phyloP scores from a whole-genome alignment of 768 basidiomycete genomes.

The Rubroboletus pulcherrimus region DNA sequence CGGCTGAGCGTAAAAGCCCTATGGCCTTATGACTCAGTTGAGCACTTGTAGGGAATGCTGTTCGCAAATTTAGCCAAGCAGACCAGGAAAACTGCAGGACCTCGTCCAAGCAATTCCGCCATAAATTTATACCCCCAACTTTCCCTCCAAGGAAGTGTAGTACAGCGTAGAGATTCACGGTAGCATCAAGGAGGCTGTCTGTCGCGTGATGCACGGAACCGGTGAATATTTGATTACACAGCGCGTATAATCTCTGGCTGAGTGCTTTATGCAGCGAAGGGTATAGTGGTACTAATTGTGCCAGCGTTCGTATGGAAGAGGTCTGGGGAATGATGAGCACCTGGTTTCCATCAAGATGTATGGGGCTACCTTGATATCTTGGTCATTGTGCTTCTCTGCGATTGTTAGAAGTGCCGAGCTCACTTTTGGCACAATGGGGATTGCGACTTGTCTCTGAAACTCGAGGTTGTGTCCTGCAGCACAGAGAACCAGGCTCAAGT shows the following conservation, averaged over 20 bases:
- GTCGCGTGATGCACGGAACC: conserved; percentile 47
- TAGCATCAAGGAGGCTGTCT: conserved; percentile 38
- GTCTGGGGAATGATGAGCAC: conserved; percentile 34
- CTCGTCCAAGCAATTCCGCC: conserved; percentile 75
- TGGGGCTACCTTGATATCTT: conserved; percentile 50
- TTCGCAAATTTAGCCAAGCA: conserved; percentile 54
- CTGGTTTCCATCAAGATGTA: neutral
- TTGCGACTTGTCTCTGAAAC: conserved; percentile 75
- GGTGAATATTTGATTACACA: conserved; percentile 55
- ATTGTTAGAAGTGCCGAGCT: conserved; percentile 54
- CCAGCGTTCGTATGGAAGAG: conserved; percentile 45
- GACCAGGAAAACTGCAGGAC: conserved; percentile 63
- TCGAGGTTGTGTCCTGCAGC: conserved; percentile 60
- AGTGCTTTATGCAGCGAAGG: conserved; percentile 62
- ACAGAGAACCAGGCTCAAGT: conserved; percentile 59
- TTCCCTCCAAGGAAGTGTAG: conserved; percentile 77
- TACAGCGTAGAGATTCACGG: conserved; percentile 55
- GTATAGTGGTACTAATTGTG: conserved; percentile 58
- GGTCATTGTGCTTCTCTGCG: conserved; percentile 47
- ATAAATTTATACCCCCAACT: conserved; percentile 63
- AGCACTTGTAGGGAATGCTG: conserved; percentile 51
- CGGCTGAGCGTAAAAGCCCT: conserved; percentile 1
- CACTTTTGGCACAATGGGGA: conserved; percentile 72
- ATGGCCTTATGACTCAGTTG: conserved; percentile 12
- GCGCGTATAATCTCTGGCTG: conserved; percentile 46